Base-by-base conservation (phyloP, 805 yeast genomes). In the Suhomyces faveliae region DNA sequence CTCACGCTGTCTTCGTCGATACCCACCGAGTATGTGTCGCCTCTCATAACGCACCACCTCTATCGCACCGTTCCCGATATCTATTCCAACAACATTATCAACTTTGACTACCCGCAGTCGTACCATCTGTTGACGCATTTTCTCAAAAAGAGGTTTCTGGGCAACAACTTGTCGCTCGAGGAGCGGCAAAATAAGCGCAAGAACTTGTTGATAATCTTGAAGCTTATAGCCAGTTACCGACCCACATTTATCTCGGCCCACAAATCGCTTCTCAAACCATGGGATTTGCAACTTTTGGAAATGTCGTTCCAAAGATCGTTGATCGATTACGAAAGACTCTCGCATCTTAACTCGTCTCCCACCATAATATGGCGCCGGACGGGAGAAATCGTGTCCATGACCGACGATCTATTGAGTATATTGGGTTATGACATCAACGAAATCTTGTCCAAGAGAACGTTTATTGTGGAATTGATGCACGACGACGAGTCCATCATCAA, bases 291-390 rank as follows among this genome's bases (percentile, higher is more conserved):
- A 35, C 80, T 71, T 44, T 58, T 72, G 42, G 78, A 73, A 51
- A 71, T 72, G 77, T 61, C 74, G 23, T 71, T 73, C 52, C 78
- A 71, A 59, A 58, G 76, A 43, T 72, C 69, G 27, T 64, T 68
- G 54, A 55, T 75, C 49, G 73, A 81, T 69, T 61, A 73, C 68
- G 69, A 72, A 62, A 68, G 70, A 50, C 66, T 76, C 11, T 60
- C 67, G 40, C 68, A 71, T 19, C 58, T 83, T 48, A 82, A 85
- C 15, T 85, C 90, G 9, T 80, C 88, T 1, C 96, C 96, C 1
- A 84, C 92, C 2, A 82, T 87, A 13, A 84, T 87, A 53, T 88
- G 96, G 96, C 73, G 96, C 57, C 70, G 96, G 35, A 85, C 95
- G 0, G 95, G 95, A 8, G 95, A 88, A 61, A 83, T 89, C 37